A percentile compares a stretch with the other conserved stretches of the same genome.
Evolutionary conservation across 2,329 filamentous ascomycete species (phyloP).

Genomic region (Cryphonectria carpinicola): DNA sequence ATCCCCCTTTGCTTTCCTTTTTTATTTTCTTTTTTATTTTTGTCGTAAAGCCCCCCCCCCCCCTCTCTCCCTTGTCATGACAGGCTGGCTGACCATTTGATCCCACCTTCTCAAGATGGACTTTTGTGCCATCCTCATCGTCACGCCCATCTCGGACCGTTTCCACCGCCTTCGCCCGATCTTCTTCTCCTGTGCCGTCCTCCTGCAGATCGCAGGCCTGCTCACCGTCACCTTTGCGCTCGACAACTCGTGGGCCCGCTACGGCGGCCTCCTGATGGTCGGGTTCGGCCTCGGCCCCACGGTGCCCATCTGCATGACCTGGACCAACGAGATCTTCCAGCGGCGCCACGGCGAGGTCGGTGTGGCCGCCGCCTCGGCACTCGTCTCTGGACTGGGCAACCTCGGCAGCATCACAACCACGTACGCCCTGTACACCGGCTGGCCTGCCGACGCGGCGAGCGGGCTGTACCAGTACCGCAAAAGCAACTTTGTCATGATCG

Average conservation of each 20-base stretch:
- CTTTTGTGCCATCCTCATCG: conserved; percentile 80
- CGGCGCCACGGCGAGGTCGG: conserved; percentile 87
- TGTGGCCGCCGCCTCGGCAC: conserved; percentile 80
- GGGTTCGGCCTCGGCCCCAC: conserved; percentile 90
- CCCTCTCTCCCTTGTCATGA: neutral
- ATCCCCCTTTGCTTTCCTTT: neutral
- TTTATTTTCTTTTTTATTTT: neutral
- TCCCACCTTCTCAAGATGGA: conserved; percentile 65
- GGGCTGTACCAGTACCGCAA: conserved; percentile 75
- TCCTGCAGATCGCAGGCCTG: conserved; percentile 81
- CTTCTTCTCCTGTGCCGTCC: conserved; percentile 78
- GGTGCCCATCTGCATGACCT: conserved; percentile 91
- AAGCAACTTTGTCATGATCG: conserved; percentile 88
- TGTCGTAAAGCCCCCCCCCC: neutral
- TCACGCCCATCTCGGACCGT: conserved; percentile 84
- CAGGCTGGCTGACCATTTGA: neutral
- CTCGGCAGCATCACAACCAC: conserved; percentile 85
- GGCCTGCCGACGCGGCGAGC: conserved; percentile 73
- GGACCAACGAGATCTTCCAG: conserved; percentile 91
- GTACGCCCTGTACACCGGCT: conserved; percentile 86
- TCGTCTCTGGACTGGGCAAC: conserved; percentile 87
- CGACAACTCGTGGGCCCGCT: conserved; percentile 76
- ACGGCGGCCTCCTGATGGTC: conserved; percentile 86
- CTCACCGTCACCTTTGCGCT: conserved; percentile 77
- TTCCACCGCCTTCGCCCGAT: conserved; percentile 79